Base-by-base conservation (phyloP, 2,329 filamentous ascomycete genomes). In the Paecilomyces niveus region DNA sequence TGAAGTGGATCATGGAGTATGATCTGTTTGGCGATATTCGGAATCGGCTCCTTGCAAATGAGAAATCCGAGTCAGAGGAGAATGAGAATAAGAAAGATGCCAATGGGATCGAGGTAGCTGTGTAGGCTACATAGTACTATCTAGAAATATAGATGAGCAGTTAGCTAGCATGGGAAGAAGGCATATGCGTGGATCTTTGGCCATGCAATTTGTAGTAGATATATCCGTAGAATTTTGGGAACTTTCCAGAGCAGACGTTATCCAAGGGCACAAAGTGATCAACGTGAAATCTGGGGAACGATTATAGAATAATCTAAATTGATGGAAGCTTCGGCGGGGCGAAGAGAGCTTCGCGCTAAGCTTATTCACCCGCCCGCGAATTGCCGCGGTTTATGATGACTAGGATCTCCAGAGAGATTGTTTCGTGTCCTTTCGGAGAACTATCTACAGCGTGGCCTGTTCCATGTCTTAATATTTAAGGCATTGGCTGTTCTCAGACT, bases 1-100 rank as follows among this genome's bases (percentile, higher is more conserved):
- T 67, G 65, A 62, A 58, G 55, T 68, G 65, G 65, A 58, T 66
- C 24, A 68, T 67, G 66, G 66, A 66, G 53, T 66, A 63, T 57
- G 64, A 67, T 60, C 29, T 68, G 9, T 53, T 68, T 15, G 61
- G 53, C 15, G 66, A 68, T 45, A 51, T 68, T 32, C 53, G 21
- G 8, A 54, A 15, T 35, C 10, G 15, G 33, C 33, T 35, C 15
- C 10, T 35, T 35, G 7, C 33, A 35, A 11, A 13, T 13, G 33
- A 35, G 33, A 35, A 15, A 35, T 35, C 33, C 15, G 33, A 35
- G 33, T 35, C 33, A 35, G 26, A 7, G 26, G 26, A 29, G 26
- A 29, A 29, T 7, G 26, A 29, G 26, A 29, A 29, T 29, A 29
- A 29, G 26, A 29, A 29, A 29, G 26, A 29, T 29, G 26, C 26